Percentiles rank a stretch among this genome's conserved stretches.
Conservation (phyloP, 106 monocot species). For the Dendrobium huoshanense region DNA sequence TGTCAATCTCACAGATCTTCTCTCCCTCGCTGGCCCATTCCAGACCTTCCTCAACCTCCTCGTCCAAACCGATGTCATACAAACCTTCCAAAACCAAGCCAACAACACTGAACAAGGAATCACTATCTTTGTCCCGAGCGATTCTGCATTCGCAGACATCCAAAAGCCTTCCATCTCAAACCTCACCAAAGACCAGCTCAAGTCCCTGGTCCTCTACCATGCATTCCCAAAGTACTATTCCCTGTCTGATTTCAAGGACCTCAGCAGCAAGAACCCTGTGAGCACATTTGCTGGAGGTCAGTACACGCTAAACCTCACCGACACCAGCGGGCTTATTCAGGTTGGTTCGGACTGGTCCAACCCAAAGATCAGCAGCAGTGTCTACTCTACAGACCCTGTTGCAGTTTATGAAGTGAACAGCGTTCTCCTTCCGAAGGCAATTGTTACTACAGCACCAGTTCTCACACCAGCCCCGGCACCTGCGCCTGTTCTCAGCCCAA, state of each 20-base stretch:
- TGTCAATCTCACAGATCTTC: constrained; percentile 65
- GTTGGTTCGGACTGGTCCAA: constrained; percentile 66
- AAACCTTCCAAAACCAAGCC: constrained; percentile 85
- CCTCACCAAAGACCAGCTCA: constrained; percentile 75
- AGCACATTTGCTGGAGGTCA: constrained; percentile 70
- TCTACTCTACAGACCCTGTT: constrained; percentile 59
- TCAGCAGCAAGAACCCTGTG: constrained; percentile 48
- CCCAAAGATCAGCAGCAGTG: constrained; percentile 77
- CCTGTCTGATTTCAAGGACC: constrained; percentile 69
- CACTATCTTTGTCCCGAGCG: constrained; percentile 84
- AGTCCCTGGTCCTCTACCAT: constrained; percentile 72
- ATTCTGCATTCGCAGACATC: constrained; percentile 63
- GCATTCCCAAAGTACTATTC: constrained; percentile 82
- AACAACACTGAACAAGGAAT: constrained; percentile 74
- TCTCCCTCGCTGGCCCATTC: constrained; percentile 76
- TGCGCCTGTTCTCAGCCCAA: constrained; percentile 20
- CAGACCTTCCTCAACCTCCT: constrained; percentile 74
- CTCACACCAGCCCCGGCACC: constrained; percentile 63
- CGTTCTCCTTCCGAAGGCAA: constrained; percentile 66
- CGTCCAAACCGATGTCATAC: constrained; percentile 54
- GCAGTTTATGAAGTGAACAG: constrained; percentile 63
- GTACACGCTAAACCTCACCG: constrained; percentile 58
- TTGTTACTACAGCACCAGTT: constrained; percentile 52
- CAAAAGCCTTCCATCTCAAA: constrained; percentile 61
- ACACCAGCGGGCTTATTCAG: constrained; percentile 46